These are phyloP conservation scores for Incumbomyces delicatus DNA, from an alignment of 2,329 filamentous ascomycete species.

Conservation along the genomic window DNA sequence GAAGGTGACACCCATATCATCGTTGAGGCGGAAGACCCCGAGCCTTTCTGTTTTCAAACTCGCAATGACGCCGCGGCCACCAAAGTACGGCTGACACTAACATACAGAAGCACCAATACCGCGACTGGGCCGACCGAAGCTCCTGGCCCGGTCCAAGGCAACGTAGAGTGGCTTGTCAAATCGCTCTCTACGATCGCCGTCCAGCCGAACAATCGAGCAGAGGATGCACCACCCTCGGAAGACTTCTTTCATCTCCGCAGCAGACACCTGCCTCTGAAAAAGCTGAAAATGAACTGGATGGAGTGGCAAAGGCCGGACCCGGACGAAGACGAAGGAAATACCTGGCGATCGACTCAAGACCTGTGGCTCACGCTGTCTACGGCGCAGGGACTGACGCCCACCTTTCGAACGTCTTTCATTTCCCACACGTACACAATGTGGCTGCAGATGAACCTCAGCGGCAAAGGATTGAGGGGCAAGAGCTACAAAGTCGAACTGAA, in stretches of 20 bases:
- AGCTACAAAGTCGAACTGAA: slow-evolving; percentile 7
- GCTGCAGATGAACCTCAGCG: background rate
- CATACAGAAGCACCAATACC: background rate
- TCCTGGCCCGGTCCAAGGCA: background rate
- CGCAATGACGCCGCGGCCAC: slow-evolving; percentile 6
- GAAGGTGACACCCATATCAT: slow-evolving; percentile 6
- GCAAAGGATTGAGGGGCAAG: slow-evolving; percentile 4
- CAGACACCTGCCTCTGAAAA: slow-evolving; percentile 1
- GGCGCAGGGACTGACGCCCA: background rate
- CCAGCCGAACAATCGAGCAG: background rate
- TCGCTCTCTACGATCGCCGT: slow-evolving; percentile 4
- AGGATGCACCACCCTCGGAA: background rate
- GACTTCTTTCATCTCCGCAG: slow-evolving; percentile 7
- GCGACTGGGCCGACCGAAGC: background rate
- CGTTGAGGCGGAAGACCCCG: slow-evolving; percentile 3
- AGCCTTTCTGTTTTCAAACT: slow-evolving; percentile 5
- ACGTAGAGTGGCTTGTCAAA: slow-evolving; percentile 4
- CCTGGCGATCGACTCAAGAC: slow-evolving; percentile 3
- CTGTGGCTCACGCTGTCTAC: slow-evolving; percentile 6
- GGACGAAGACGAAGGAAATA: background rate
- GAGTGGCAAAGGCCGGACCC: background rate
- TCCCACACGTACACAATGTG: slow-evolving; percentile 5
- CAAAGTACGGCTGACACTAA: slow-evolving; percentile 4
- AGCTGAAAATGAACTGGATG: slow-evolving; percentile 5
- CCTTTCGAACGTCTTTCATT: slow-evolving; percentile 6